Percentiles rank a stretch among this genome's conserved stretches.
These are phyloP conservation scores for Xylaria sp. DNA, from an alignment of 2,329 filamentous ascomycete genomes.

Conservation along the genomic window DNA sequence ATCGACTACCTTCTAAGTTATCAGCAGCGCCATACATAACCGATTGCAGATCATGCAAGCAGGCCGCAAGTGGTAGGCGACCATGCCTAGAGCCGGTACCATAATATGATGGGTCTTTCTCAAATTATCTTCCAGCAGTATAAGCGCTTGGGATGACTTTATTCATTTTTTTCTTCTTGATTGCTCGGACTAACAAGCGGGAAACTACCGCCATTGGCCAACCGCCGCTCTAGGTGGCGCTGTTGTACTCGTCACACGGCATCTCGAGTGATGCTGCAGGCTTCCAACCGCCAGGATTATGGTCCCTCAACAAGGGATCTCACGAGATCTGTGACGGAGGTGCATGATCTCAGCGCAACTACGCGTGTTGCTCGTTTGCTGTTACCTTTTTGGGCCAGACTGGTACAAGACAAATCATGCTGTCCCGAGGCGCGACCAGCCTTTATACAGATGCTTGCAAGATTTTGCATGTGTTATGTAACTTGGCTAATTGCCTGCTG, in stretches of 20 bases:
- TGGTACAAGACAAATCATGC: conserved; percentile 13
- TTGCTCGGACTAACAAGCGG: not conserved
- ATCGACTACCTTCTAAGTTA: not conserved
- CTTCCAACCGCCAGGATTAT: conserved; percentile 40
- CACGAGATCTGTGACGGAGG: conserved; percentile 41
- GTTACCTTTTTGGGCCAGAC: conserved; percentile 41
- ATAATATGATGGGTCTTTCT: not conserved
- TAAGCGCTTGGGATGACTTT: not conserved
- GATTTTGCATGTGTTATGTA: not conserved
- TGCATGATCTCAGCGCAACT: conserved; percentile 44
- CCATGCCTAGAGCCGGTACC: not conserved
- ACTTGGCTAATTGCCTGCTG: not conserved
- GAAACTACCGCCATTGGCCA: conserved; percentile 8
- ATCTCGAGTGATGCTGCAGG: conserved; percentile 37
- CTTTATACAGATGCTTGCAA: conserved; percentile 7
- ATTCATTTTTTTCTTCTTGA: not conserved
- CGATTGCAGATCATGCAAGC: not conserved
- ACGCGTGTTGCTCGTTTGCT: conserved; percentile 41
- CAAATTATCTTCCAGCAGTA: not conserved
- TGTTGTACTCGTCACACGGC: conserved; percentile 38
- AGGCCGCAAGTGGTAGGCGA: not conserved
- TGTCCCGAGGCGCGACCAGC: not conserved
- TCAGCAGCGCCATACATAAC: not conserved
- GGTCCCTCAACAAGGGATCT: conserved; percentile 34
- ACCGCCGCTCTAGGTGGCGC: conserved; percentile 24